Evolutionary conservation across 78 protist species (phyloP).

Genomic region (Dictyostelium capitatum): DNA sequence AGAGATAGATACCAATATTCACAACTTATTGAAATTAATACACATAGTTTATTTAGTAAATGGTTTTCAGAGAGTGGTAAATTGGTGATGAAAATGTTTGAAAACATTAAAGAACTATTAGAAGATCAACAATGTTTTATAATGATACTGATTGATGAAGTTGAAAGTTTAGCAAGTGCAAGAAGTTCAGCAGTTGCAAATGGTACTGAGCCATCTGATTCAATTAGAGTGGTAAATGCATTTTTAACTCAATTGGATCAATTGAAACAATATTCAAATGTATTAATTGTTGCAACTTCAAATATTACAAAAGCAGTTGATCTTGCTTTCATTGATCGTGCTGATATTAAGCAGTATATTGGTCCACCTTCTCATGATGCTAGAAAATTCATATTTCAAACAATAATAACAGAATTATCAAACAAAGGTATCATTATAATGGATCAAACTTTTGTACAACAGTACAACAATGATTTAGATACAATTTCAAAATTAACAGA

Average conservation of each 20-base stretch:
- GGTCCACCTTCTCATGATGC: constrained; percentile 92
- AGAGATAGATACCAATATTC: constrained; percentile 28
- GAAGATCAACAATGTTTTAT: constrained; percentile 84
- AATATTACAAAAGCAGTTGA: constrained; percentile 92
- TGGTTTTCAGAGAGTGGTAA: constrained; percentile 99
- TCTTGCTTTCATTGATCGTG: constrained; percentile 97
- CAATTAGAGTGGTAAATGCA: constrained; percentile 99
- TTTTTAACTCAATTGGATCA: constrained; percentile 97
- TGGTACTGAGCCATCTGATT: constrained; percentile 97
- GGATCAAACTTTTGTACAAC: too few species aligned
- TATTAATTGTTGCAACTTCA: constrained; percentile 93
- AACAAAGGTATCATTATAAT: not conserved
- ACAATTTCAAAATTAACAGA: constrained; percentile 5
- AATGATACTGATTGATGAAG: constrained; percentile 91
- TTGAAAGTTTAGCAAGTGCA: constrained; percentile 96
- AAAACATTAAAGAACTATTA: constrained; percentile 76
- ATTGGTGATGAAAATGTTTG: constrained; percentile 94
- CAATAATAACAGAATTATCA: constrained; percentile 81
- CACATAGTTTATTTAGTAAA: constrained; percentile 95
- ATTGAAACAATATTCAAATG: constrained; percentile 84
- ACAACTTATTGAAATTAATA: constrained; percentile 90
- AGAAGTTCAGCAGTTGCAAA: constrained; percentile 83
- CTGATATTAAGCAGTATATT: constrained; percentile 94
- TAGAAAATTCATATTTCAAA: constrained; percentile 73
- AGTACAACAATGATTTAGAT: not conserved